Conservation (phyloP, 306 rosid species). For the Chamaecrista fasciculata region DNA sequence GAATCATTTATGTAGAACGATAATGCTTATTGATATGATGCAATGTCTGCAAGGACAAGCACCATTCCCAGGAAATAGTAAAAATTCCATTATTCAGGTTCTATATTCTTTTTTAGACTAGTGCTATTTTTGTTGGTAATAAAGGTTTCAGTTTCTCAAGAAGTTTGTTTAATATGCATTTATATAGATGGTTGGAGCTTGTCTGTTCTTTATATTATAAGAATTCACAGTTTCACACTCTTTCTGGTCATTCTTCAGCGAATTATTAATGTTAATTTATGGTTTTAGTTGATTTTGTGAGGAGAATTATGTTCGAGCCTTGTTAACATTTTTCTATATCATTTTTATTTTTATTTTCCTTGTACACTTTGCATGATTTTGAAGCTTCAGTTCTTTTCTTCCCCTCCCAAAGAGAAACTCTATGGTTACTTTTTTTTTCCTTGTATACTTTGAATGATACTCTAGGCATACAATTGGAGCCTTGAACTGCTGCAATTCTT, state of each 20-base stretch:
- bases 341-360: background rate
- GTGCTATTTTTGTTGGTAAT: constrained; percentile 44
- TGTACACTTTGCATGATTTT: constrained; percentile 12
- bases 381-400: background rate
- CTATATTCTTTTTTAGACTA: constrained; percentile 24
- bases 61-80: constrained; percentile 35
- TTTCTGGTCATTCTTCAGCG: no score
- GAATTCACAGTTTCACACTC: no score
- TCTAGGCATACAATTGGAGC: background rate
- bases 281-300: constrained; percentile 19
- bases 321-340: background rate
- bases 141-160: constrained; percentile 15
- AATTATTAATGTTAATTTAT: no score
- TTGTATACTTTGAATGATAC: background rate
- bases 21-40: constrained; percentile 67
- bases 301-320: background rate
- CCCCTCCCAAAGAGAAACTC: background rate
- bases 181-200: background rate
- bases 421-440: constrained; percentile 14
- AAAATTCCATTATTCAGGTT: constrained; percentile 54
- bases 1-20: constrained; percentile 64
- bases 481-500: background rate
- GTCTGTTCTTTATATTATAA: constrained; percentile 19
- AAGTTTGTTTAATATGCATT: background rate
- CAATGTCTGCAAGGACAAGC: constrained; percentile 56